Conservation (phyloP, 1,284 basidiomycete genomes). For the Pascua guehoae region DNA sequence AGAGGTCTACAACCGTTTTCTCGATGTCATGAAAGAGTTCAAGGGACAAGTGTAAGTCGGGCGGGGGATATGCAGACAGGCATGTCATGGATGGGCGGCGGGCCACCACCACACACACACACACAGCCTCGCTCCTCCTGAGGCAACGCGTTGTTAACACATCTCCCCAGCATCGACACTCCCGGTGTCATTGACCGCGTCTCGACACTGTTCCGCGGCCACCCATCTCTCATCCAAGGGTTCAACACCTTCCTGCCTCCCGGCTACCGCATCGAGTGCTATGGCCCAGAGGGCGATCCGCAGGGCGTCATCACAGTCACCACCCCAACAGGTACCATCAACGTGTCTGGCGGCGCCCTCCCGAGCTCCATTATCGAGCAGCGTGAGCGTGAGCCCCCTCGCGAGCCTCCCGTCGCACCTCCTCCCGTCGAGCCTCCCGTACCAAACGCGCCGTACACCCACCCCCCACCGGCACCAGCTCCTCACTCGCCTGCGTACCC, state of each 20-base stretch:
- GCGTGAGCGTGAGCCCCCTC: slow-evolving; percentile 22
- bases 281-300: slow-evolving; percentile 53
- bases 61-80: not conserved
- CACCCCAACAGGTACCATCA: slow-evolving; percentile 80
- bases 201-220: slow-evolving; percentile 89
- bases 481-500: slow-evolving; percentile 3
- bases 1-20: slow-evolving; percentile 93
- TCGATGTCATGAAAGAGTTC: slow-evolving; percentile 99
- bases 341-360: slow-evolving; percentile 51
- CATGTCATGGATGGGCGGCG: slow-evolving; percentile 4
- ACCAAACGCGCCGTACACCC: slow-evolving; percentile 8
- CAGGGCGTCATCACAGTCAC: slow-evolving; percentile 88
- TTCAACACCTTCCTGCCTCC: slow-evolving; percentile 98
- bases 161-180: slow-evolving; percentile 82
- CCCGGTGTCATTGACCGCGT: slow-evolving; percentile 98
- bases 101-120: too few species aligned
- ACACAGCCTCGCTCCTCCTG: too few species aligned
- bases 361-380: slow-evolving; percentile 42
- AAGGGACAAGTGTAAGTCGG: slow-evolving; percentile 83
- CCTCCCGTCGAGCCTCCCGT: slow-evolving; percentile 5
- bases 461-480: slow-evolving; percentile 5
- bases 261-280: slow-evolving; percentile 92
- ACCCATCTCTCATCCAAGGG: slow-evolving; percentile 90
- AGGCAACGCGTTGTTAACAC: too few species aligned
- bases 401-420: slow-evolving; percentile 6